phyloP scores from a whole-genome alignment of 1,284 basidiomycete genomes.

The Ustilago tritici region DNA sequence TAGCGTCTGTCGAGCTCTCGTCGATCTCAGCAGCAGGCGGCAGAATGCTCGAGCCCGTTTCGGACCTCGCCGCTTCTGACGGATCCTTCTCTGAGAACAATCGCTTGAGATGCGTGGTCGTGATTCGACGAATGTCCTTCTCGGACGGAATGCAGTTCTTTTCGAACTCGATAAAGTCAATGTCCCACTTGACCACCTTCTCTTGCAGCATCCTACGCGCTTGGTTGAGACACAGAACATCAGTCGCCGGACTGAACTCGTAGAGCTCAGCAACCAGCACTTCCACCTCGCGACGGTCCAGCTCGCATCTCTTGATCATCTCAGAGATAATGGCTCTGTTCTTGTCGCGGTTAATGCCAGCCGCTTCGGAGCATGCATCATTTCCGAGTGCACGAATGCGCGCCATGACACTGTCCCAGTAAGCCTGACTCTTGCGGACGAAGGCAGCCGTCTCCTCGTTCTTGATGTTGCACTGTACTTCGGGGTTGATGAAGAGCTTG shows the following conservation, averaged over 20 bases:
- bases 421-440: slow-evolving; percentile 77
- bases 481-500: slow-evolving; percentile 83
- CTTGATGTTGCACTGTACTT: slow-evolving; percentile 87
- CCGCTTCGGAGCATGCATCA: slow-evolving; percentile 59
- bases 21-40: slow-evolving; percentile 67
- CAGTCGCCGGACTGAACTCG: slow-evolving; percentile 74
- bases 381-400: slow-evolving; percentile 73
- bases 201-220: slow-evolving; percentile 90
- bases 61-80: slow-evolving; percentile 46
- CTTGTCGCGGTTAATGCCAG: slow-evolving; percentile 49
- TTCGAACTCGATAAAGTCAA: slow-evolving; percentile 77
- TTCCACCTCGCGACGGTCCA: slow-evolving; percentile 76
- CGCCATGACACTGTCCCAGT: slow-evolving; percentile 74
- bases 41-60: slow-evolving; percentile 35
- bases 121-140: slow-evolving; percentile 69
- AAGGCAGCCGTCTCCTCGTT: slow-evolving; percentile 87
- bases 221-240: slow-evolving; percentile 88
- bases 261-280: slow-evolving; percentile 77
- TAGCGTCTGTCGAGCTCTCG: slow-evolving; percentile 48
- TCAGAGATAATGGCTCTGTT: slow-evolving; percentile 48
- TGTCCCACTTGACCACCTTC: slow-evolving; percentile 95
- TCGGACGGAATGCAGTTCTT: slow-evolving; percentile 71
- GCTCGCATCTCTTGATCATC: slow-evolving; percentile 45
- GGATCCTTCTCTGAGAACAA: slow-evolving; percentile 73
- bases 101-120: slow-evolving; percentile 71